Conservation (phyloP, 2,329 filamentous ascomycete genomes). For the Colletotrichum godetiae region DNA sequence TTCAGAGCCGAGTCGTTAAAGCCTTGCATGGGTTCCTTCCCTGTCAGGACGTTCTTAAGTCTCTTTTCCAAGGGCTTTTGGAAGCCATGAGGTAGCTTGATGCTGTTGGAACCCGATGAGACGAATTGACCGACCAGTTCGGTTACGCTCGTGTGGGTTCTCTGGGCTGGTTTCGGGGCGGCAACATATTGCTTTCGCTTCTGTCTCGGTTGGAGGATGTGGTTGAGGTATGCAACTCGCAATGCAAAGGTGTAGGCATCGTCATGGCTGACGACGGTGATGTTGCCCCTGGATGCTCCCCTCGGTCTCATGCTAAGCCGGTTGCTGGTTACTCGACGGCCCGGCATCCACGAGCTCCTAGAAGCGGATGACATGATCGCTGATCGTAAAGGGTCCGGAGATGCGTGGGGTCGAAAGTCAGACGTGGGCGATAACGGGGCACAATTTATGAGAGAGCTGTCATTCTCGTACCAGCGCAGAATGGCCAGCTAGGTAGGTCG, state of each 20-base stretch:
- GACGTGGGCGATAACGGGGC: conserved; percentile 17
- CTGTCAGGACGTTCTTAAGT: conserved; percentile 82
- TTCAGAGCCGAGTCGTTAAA: conserved; percentile 93
- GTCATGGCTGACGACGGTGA: conserved; percentile 68
- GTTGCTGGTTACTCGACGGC: conserved; percentile 58
- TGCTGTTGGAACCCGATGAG: conserved; percentile 57
- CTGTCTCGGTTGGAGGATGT: conserved; percentile 90
- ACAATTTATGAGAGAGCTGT: conserved; percentile 27
- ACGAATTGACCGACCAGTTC: conserved; percentile 91
- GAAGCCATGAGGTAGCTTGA: conserved; percentile 70
- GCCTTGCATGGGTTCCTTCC: conserved; percentile 85
- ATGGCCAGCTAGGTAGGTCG: conserved; percentile 19
- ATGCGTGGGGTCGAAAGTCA: conserved; percentile 23
- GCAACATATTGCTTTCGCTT: conserved; percentile 90
- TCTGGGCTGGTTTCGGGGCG: conserved; percentile 69
- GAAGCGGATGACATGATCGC: conserved; percentile 63
- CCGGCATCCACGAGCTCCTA: conserved; percentile 57
- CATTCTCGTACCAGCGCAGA: conserved; percentile 34
- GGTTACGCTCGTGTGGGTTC: conserved; percentile 78
- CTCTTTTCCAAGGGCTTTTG: conserved; percentile 71
- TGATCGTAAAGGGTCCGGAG: conserved; percentile 41
- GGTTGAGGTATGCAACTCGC: conserved; percentile 89
- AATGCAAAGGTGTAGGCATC: conserved; percentile 94
- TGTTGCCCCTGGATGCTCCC: conserved; percentile 54
- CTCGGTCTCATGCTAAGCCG: conserved; percentile 54